phyloP scores from a whole-genome alignment of 257 asterid species.

The Solanum gracilifrons region DNA sequence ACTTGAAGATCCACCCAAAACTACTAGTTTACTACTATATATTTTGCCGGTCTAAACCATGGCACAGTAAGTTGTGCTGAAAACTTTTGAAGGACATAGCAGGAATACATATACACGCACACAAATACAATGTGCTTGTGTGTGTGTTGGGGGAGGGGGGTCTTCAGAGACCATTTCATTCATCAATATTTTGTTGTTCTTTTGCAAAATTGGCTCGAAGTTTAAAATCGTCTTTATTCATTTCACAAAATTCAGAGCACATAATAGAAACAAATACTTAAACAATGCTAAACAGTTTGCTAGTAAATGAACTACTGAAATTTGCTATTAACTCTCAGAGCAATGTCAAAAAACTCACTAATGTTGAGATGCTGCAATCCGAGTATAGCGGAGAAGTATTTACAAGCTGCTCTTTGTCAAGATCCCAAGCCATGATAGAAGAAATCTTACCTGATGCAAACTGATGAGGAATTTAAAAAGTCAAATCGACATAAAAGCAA shows the following conservation, averaged over 20 bases:
- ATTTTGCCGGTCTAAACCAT: not conserved
- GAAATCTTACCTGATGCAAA: conserved; percentile 82
- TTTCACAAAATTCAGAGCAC: not conserved
- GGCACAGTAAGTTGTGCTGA: not conserved
- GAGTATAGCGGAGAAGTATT: conserved; percentile 55
- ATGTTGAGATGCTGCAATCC: conserved; percentile 71
- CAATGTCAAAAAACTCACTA: conserved; percentile 43
- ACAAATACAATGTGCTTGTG: not conserved
- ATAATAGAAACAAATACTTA: not conserved
- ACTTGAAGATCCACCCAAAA: not conserved
- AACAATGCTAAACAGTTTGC: not conserved
- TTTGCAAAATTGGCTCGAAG: not conserved
- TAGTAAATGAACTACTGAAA: not conserved
- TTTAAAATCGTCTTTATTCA: not conserved
- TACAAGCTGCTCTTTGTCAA: conserved; percentile 90
- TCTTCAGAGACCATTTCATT: not conserved
- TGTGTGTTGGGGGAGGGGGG: not conserved
- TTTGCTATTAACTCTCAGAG: not conserved
- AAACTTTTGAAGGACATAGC: not conserved
- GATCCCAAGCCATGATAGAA: conserved; percentile 90
- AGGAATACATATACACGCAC: not conserved
- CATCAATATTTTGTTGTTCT: not conserved
- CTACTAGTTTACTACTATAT: not conserved
- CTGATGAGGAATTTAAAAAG: conserved; percentile 24
- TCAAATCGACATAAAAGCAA: not conserved